Evolutionary conservation across 805 yeast species (phyloP).

Genomic region (Cyberlindnera nakhonratchasimensis): DNA sequence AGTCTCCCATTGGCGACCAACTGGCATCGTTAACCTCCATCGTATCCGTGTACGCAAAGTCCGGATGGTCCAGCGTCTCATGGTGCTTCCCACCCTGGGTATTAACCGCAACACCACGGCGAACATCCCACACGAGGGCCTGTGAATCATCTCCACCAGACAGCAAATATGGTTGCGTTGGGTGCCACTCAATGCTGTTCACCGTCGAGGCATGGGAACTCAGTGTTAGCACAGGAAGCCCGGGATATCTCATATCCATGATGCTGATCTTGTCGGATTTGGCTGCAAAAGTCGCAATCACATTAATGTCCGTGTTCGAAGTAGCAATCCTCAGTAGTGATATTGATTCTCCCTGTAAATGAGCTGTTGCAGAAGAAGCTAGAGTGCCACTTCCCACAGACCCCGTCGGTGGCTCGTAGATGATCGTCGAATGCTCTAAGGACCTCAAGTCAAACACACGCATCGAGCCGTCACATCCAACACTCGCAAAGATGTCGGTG

Average conservation of each 20-base stretch:
- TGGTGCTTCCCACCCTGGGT: slow-evolving; percentile 1
- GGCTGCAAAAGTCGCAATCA: slow-evolving; percentile 77
- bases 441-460: slow-evolving; percentile 87
- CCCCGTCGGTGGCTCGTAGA: slow-evolving; percentile 62
- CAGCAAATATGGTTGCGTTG: slow-evolving; percentile 56
- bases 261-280: slow-evolving; percentile 63
- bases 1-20: slow-evolving; percentile 71
- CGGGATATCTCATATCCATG: slow-evolving; percentile 86
- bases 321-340: slow-evolving; percentile 73
- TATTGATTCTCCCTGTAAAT: slow-evolving; percentile 2
- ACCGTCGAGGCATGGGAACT: slow-evolving; percentile 66
- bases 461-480: slow-evolving; percentile 93
- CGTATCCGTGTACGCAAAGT: slow-evolving; percentile 54
- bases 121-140: slow-evolving; percentile 64
- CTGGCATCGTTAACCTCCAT: slow-evolving; percentile 73
- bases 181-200: slow-evolving; percentile 84
- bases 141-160: slow-evolving; percentile 75
- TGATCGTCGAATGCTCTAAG: slow-evolving; percentile 89
- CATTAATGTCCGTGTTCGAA: slow-evolving; percentile 74
- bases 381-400: background rate
- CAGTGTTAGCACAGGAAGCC: slow-evolving; percentile 67
- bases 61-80: slow-evolving; percentile 26
- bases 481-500: slow-evolving; percentile 79
- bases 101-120: slow-evolving; percentile 3
- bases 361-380: background rate